phyloP scores from a whole-genome alignment of 306 rosid species.

The Citrullus mucosospermus region DNA sequence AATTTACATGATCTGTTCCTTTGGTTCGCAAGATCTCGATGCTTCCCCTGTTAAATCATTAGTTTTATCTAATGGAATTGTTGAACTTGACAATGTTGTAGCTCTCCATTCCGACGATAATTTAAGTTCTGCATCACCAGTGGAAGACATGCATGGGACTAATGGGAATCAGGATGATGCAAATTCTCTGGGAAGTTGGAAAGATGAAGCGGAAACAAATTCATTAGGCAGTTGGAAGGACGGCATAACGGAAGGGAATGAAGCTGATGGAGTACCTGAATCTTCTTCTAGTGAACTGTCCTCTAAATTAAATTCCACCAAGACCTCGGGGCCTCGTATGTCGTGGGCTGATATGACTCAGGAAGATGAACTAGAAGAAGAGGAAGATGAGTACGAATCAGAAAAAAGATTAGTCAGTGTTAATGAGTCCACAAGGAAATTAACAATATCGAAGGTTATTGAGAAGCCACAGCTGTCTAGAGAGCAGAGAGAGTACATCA shows the following conservation, averaged over 20 bases:
- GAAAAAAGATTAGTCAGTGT: conserved; percentile 24
- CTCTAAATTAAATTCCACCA: conserved; percentile 11
- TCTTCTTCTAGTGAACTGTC: conserved; percentile 13
- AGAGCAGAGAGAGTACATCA: conserved; percentile 62
- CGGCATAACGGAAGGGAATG: conserved; percentile 12
- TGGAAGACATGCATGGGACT: conserved; percentile 1
- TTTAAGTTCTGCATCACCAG: neutral
- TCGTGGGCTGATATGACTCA: conserved; percentile 99
- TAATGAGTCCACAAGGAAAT: conserved; percentile 19
- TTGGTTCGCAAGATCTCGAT: neutral
- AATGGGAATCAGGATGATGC: conserved; percentile 23
- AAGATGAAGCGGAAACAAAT: conserved; percentile 27
- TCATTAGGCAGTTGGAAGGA: conserved; percentile 27
- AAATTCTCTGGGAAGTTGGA: conserved; percentile 50
- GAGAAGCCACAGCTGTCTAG: conserved; percentile 59
- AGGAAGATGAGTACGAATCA: conserved; percentile 21
- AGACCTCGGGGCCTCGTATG: conserved; percentile 25
- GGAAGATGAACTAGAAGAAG: conserved; percentile 72
- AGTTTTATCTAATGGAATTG: neutral
- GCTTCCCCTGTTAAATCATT: neutral
- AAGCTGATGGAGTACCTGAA: conserved; percentile 6
- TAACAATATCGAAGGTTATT: conserved; percentile 18
- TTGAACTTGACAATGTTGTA: conserved; percentile 20
- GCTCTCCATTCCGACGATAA: neutral
- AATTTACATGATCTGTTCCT: neutral